Percentiles rank a stretch among this genome's conserved stretches.
Conservation (phyloP, 192 early-diverging fungal genomes). For the Coemansia sp. region DNA sequence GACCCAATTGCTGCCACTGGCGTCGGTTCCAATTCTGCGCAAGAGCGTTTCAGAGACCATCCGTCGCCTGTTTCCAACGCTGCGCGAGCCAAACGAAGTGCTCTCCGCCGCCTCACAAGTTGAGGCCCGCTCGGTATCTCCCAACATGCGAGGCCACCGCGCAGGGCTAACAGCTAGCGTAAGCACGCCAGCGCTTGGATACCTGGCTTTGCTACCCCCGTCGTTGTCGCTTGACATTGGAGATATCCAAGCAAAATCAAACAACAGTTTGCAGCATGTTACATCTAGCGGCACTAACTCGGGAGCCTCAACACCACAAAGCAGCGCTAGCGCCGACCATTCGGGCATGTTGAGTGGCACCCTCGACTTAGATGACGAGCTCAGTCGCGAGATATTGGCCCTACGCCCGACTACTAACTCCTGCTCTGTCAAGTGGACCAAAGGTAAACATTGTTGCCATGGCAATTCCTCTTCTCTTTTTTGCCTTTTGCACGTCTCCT, state of each 20-base stretch:
- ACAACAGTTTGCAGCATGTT: not conserved
- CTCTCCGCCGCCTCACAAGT: slow-evolving; percentile 4
- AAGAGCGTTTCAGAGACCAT: slow-evolving; percentile 27
- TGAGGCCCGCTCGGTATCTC: not conserved
- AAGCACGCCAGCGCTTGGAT: not conserved
- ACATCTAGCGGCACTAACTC: not conserved
- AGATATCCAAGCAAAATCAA: not conserved
- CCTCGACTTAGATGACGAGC: slow-evolving; percentile 10
- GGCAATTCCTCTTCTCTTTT: not conserved
- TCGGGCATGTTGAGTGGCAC: not conserved
- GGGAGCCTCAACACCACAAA: slow-evolving; percentile 2
- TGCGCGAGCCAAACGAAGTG: slow-evolving; percentile 10
- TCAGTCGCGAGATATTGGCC: slow-evolving; percentile 28
- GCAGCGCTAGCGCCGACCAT: not conserved
- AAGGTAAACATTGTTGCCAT: slow-evolving; percentile 26
- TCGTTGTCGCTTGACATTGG: not conserved
- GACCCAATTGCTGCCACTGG: not conserved
- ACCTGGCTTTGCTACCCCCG: not conserved
- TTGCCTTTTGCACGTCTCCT: not conserved
- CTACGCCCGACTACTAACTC: slow-evolving; percentile 16
- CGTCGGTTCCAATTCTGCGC: not conserved
- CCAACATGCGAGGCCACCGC: not conserved
- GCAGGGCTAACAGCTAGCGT: not conserved
- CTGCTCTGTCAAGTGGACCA: slow-evolving; percentile 44
- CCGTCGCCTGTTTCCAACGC: slow-evolving; percentile 36